Evolutionary conservation across 1,139 yeast genomes (phyloP).

Genomic region (Pichia sp.): DNA sequence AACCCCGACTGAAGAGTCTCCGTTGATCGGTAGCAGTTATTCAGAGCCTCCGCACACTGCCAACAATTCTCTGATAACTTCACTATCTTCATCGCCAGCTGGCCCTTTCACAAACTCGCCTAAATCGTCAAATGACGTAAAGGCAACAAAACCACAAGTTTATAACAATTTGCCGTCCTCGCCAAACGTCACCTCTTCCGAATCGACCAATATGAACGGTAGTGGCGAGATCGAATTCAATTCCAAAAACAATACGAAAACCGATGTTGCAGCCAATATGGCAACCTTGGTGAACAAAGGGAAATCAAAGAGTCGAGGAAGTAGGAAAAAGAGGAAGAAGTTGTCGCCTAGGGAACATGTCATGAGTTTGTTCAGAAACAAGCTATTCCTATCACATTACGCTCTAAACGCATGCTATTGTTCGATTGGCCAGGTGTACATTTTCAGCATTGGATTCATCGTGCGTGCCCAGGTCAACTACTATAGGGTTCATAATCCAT

Average conservation of each 20-base stretch:
- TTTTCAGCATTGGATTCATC: constrained; percentile 68
- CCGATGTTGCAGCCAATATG: background rate
- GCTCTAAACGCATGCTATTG: constrained; percentile 57
- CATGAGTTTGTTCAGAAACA: constrained; percentile 22
- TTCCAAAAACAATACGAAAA: background rate
- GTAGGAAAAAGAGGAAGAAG: constrained; percentile 5
- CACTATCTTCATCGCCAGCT: constrained; percentile 4
- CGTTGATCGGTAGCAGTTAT: constrained; percentile 1
- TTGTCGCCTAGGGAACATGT: constrained; percentile 25
- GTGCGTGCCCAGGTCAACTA: constrained; percentile 48
- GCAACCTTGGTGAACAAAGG: background rate
- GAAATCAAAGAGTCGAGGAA: background rate
- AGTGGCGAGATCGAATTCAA: background rate
- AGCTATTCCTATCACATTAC: constrained; percentile 45
- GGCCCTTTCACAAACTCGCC: background rate
- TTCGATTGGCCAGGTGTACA: constrained; percentile 76
- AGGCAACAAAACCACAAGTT: background rate
- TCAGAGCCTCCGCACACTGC: background rate
- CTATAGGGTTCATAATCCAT: constrained; percentile 19
- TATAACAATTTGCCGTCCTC: background rate
- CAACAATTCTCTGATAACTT: background rate
- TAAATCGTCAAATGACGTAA: constrained; percentile 3
- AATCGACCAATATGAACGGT: background rate
- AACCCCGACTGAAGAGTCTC: constrained; percentile 10
- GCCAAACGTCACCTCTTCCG: background rate